A percentile compares a stretch with the other conserved stretches of the same genome.
These are phyloP conservation scores for Pyrenula aspistea DNA, from an alignment of 495 filamentous ascomycete species.

Conservation along the genomic window DNA sequence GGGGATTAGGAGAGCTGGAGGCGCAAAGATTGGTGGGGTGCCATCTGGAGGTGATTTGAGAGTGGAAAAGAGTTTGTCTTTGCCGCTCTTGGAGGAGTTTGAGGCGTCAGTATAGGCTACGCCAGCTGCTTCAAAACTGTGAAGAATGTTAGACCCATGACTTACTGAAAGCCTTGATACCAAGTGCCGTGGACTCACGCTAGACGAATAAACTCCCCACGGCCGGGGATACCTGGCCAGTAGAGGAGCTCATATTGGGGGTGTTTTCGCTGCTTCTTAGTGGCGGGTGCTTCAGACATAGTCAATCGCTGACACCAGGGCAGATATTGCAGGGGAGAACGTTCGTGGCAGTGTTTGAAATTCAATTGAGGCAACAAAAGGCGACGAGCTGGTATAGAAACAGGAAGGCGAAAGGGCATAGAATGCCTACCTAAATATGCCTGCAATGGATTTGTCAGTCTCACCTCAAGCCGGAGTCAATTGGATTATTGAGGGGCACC, in stretches of 20 bases:
- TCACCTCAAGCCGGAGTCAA: no score
- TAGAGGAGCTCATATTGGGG: slow-evolving; percentile 44
- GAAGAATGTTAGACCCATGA: not conserved
- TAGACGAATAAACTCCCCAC: slow-evolving; percentile 54
- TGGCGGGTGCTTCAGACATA: not conserved
- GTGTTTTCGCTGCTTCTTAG: not conserved
- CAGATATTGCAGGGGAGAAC: no score
- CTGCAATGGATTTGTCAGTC: no score
- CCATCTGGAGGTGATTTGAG: slow-evolving; percentile 23
- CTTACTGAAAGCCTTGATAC: not conserved
- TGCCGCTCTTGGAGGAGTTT: slow-evolving; percentile 24
- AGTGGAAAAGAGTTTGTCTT: slow-evolving; percentile 12
- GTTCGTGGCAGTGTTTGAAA: no score
- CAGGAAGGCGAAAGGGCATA: no score
- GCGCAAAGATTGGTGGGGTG: slow-evolving; percentile 50
- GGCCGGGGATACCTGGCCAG: slow-evolving; percentile 51
- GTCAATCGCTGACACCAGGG: not conserved
- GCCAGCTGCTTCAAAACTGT: slow-evolving; percentile 44
- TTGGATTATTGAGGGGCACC: no score
- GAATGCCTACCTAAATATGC: no score
- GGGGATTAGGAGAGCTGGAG: slow-evolving; percentile 37
- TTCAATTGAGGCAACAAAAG: no score
- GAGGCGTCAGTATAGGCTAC: slow-evolving; percentile 48
- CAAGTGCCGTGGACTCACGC: not conserved
- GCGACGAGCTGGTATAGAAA: no score